Evolutionary conservation across 768 basidiomycete genomes (phyloP), one percentile per base, ranked within the genome.

Genomic region (Amanita jacksonii): DNA sequence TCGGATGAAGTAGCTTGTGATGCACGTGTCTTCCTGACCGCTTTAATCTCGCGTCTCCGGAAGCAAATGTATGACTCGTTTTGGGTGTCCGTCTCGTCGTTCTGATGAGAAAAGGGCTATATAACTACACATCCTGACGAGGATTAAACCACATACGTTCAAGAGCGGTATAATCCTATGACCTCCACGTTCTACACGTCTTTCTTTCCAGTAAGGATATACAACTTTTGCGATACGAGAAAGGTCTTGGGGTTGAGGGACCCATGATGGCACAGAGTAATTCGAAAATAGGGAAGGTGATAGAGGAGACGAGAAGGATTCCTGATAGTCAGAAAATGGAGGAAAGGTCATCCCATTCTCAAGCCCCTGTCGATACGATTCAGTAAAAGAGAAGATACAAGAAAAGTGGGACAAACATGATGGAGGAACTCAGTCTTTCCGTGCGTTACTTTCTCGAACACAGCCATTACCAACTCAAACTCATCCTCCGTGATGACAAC

Each of bases 51-150:
- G 43, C 93, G 82, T 48, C 92, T 76, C 28, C 96, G 79, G 73
- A 99, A 99, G 63, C 96, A 99, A 35, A 97, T 85, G 51, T 97
- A 98, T 0, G 94, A 93, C 54, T 94, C 92, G 44, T 88, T 90
- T 52, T 74, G 73, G 36, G 81, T 81, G 59, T 96, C 91, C 15
- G 84, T 74, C 64, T 97, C 93, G 59, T 98, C 92, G 54, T 76
- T 82, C 85, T 88, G 32, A 4, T 31, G 39, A 19, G 48, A 10
- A 52, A 24, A 34, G 18, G 46, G 27, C 27, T 35, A 47, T 45
- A 22, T 49, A 18, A 45, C 16, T 32, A 35, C 38, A 39, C 23
- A 9, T 12, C 22, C 34, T 33, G 4, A 28, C 4, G 41, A 1
- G 22, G 8, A 8, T 46, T 33, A 35, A 24, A 24, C 2, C 28